Conservation (phyloP, 768 basidiomycete species). For the Lactarius vividus region DNA sequence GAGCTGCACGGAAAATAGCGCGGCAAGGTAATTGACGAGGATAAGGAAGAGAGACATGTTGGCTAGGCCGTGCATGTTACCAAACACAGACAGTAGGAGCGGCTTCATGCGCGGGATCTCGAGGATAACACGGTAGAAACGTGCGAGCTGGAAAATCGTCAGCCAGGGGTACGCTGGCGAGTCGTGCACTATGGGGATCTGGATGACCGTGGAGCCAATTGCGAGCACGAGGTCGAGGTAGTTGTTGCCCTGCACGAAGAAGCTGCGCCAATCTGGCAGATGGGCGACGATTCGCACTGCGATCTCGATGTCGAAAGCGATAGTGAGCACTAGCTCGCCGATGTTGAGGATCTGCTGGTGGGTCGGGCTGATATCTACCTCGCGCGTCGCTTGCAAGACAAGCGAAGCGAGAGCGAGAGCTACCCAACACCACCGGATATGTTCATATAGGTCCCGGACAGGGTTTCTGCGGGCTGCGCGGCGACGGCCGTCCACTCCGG, state of each 20-base stretch:
- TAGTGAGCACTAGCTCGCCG: constrained; percentile 72
- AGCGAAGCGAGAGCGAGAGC: constrained; percentile 69
- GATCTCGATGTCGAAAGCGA: constrained; percentile 89
- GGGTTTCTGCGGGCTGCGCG: constrained; percentile 44
- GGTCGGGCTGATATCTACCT: constrained; percentile 44
- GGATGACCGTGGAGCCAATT: constrained; percentile 71
- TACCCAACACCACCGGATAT: constrained; percentile 72
- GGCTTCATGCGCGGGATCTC: constrained; percentile 89
- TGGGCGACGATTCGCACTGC: constrained; percentile 64
- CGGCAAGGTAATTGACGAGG: constrained; percentile 81
- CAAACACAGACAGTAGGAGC: constrained; percentile 81
- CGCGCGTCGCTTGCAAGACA: constrained; percentile 67
- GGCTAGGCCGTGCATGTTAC: constrained; percentile 83
- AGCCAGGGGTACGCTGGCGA: constrained; percentile 81
- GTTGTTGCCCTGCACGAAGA: constrained; percentile 61
- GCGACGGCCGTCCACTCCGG: constrained; percentile 40
- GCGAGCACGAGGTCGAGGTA: constrained; percentile 76
- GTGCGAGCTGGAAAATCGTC: constrained; percentile 77
- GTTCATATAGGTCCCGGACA: constrained; percentile 53
- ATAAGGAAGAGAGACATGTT: constrained; percentile 94
- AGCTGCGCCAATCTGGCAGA: constrained; percentile 80
- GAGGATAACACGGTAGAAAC: constrained; percentile 92
- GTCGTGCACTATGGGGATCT: constrained; percentile 72
- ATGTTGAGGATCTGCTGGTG: constrained; percentile 54
- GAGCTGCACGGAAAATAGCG: constrained; percentile 79